Evolutionary conservation across 2,329 filamentous ascomycete genomes (phyloP), one percentile per base, ranked within the genome.

Genomic region (Beauveria asiatica): DNA sequence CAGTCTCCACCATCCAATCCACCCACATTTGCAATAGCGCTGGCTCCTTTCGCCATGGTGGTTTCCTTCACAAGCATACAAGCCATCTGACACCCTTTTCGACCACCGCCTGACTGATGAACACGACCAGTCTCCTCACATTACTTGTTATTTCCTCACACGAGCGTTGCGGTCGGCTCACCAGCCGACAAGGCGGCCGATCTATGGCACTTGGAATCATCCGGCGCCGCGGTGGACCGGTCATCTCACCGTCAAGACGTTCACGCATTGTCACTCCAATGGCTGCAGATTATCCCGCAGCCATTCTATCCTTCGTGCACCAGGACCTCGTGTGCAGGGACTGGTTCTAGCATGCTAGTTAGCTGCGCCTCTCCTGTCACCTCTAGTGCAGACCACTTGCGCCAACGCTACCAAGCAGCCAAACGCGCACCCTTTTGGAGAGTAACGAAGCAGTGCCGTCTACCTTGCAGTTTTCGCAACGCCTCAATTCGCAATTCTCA

Each of bases 141-240:
- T 57, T 45, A 59, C 45, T 59, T 23, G 27, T 42, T n/a, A 48
- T 49, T 51, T 39, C 42, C 42, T 45, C 27, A 21, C 27, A 49
- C 33, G 23, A 49, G 57, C 50, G 57, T 59, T 59, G 42, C 57
- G 57, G 57, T 54, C 57, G 57, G 57, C n/a, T 48, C 50, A 60
- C 30, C 19, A 60, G 50, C 50, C 50, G 50, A 55, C 57, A 60
- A 54, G 57, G 50, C 57, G 21, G 42, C 16, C 57, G 57, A 60
- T 60, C 57, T 33, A 49, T 49, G 25, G 39, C 57, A 54, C 50
- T 42, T 21, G 50, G 23, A 54, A 54, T 54, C 49, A 54, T 19
- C 30, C 7, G 41, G 57, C 17, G 27, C 23, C 30, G 57, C 44
- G 50, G 50, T 54, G 42, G 57, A 54, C 30, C 42, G 27, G 57